Conservation (phyloP, 2,329 filamentous ascomycete genomes). For the Arthrobotrys iridis region DNA sequence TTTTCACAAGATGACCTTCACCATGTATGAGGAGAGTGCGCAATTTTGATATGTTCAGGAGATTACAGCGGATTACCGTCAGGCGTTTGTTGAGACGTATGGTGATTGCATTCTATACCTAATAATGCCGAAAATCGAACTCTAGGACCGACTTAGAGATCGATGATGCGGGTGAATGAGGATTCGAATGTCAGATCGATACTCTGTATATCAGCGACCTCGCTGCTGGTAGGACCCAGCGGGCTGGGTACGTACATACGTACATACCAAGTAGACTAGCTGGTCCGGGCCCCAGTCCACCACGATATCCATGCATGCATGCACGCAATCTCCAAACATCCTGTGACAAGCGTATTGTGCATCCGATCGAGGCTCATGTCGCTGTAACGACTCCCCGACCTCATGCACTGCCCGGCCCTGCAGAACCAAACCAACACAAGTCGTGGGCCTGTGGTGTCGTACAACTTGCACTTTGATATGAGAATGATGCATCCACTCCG, state of each 20-base stretch:
- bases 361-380: constrained; percentile 53
- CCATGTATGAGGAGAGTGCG: no score
- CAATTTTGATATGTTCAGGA: background rate
- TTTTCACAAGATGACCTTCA: no score
- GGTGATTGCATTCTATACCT: no score
- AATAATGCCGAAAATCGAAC: no score
- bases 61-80: background rate
- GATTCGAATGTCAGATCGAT: no score
- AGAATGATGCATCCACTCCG: background rate
- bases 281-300: no score
- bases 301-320: no score
- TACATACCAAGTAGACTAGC: no score
- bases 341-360: constrained; percentile 18
- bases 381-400: constrained; percentile 19
- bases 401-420: constrained; percentile 34
- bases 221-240: background rate
- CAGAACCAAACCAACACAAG: constrained; percentile 4
- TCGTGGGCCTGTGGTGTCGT: background rate
- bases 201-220: background rate
- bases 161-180: no score
- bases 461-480: background rate
- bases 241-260: no score
- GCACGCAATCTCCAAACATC: constrained; percentile 15
- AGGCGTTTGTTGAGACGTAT: background rate
- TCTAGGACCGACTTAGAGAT: no score